Percentiles rank a stretch among this genome's conserved stretches.
Evolutionary conservation across 495 filamentous ascomycete genomes (phyloP).

Genomic region (Pseudoneurospora amorphoporcata): DNA sequence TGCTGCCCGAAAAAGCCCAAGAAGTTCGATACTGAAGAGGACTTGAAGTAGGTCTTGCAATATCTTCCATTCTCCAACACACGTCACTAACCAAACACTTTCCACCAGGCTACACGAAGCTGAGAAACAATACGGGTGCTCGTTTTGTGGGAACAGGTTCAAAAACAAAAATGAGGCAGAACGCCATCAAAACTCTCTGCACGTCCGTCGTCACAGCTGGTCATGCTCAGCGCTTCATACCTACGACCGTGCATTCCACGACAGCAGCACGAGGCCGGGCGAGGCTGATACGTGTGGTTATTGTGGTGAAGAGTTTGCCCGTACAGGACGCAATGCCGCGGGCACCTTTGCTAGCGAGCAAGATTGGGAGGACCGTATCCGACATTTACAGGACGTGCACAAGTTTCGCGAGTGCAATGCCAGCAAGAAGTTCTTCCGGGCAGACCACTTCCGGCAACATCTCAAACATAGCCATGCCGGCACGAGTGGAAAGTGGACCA

Average conservation of each 20-base stretch:
- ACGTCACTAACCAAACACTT: conserved; percentile 6
- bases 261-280: conserved; percentile 49
- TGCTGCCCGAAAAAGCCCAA: conserved; percentile 99
- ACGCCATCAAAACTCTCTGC: conserved; percentile 92
- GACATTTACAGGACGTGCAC: conserved; percentile 81
- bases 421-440: conserved; percentile 94
- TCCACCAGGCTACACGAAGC: conserved; percentile 55
- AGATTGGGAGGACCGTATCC: conserved; percentile 77
- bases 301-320: conserved; percentile 86
- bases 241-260: conserved; percentile 77
- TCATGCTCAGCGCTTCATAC: conserved; percentile 80
- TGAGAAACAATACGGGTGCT: conserved; percentile 93
- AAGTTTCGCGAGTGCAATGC: conserved; percentile 99
- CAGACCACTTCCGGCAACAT: conserved; percentile 97
- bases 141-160: conserved; percentile 88
- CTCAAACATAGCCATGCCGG: conserved; percentile 96
- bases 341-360: conserved; percentile 28
- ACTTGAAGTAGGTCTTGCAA: conserved; percentile 60
- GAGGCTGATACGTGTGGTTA: conserved; percentile 82
- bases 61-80: background rate
- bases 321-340: conserved; percentile 35
- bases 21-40: conserved; percentile 82
- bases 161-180: conserved; percentile 99
- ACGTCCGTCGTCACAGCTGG: conserved; percentile 94
- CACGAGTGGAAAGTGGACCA: conserved; percentile 97